Evolutionary conservation across 441 rosid species (phyloP).

Genomic region (Erodium trifolium): DNA sequence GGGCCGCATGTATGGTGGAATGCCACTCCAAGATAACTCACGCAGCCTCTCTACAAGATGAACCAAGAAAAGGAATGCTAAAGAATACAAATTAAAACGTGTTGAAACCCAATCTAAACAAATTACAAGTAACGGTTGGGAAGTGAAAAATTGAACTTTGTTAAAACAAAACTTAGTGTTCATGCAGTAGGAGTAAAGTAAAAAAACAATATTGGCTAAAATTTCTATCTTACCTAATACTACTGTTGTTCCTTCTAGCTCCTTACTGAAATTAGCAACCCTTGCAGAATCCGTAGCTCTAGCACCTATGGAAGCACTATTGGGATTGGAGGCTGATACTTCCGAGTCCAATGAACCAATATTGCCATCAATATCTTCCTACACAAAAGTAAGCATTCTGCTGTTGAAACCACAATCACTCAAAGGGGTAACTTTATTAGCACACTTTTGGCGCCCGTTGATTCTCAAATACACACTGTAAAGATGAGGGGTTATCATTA

Average conservation of each 20-base stretch:
- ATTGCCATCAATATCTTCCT: slow-evolving; percentile 47
- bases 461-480: too few species aligned
- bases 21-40: slow-evolving; percentile 94
- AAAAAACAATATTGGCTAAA: slow-evolving; percentile 12
- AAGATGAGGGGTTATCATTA: too few species aligned
- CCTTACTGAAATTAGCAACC: slow-evolving; percentile 71
- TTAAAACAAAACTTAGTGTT: neutral
- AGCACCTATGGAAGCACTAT: slow-evolving; percentile 45
- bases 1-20: slow-evolving; percentile 94
- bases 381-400: slow-evolving; percentile 18
- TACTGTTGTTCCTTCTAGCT: slow-evolving; percentile 63
- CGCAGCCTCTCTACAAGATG: slow-evolving; percentile 65
- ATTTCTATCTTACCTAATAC: slow-evolving; percentile 49
- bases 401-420: neutral
- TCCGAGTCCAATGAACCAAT: slow-evolving; percentile 33
- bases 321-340: slow-evolving; percentile 40
- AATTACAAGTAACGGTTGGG: neutral
- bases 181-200: neutral
- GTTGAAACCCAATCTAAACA: neutral
- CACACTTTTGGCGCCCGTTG: too few species aligned
- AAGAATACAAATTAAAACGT: neutral
- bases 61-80: neutral
- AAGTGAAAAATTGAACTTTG: neutral
- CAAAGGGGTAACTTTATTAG: too few species aligned
- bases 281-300: slow-evolving; percentile 87